phyloP scores from a whole-genome alignment of 805 yeast genomes.

The Ogataea ganodermae region DNA sequence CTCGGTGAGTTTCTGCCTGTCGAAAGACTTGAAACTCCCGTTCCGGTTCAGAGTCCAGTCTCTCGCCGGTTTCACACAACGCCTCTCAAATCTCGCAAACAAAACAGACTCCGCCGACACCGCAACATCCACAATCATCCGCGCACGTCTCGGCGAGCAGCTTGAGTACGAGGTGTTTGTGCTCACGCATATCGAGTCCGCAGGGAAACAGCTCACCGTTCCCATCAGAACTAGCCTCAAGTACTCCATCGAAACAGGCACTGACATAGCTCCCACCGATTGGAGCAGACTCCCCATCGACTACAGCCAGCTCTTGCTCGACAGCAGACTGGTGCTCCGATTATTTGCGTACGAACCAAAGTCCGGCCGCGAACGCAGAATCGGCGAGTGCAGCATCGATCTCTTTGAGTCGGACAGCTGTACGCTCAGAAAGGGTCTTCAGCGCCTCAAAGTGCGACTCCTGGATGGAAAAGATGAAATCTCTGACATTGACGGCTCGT shows the following conservation, averaged over 20 bases:
- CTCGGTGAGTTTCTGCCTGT: constrained; percentile 46
- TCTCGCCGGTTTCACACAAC: constrained; percentile 21
- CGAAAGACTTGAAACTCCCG: constrained; percentile 54
- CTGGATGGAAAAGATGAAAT: constrained; percentile 10
- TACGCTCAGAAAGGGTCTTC: constrained; percentile 72
- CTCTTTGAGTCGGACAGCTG: constrained; percentile 56
- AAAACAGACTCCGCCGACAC: constrained; percentile 5
- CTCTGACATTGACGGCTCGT: neutral
- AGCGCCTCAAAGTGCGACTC: constrained; percentile 46
- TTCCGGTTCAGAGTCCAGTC: constrained; percentile 46
- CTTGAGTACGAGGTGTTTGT: constrained; percentile 17
- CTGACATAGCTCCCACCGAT: constrained; percentile 29
- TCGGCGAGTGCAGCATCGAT: constrained; percentile 61
- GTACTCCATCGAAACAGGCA: constrained; percentile 12
- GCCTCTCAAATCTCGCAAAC: constrained; percentile 12
- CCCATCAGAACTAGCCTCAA: constrained; percentile 24
- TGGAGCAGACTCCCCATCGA: constrained; percentile 74
- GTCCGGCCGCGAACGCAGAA: constrained; percentile 46
- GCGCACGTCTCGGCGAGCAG: constrained; percentile 20
- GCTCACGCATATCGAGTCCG: constrained; percentile 19
- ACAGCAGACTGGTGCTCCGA: constrained; percentile 58
- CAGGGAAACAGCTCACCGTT: constrained; percentile 26
- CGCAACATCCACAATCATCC: constrained; percentile 18
- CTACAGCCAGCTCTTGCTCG: constrained; percentile 68
- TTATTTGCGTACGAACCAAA: constrained; percentile 66